Evolutionary conservation across 306 rosid genomes (phyloP), one percentile per base, ranked within the genome.

Genomic region (Elaeagnus macrophylla): DNA sequence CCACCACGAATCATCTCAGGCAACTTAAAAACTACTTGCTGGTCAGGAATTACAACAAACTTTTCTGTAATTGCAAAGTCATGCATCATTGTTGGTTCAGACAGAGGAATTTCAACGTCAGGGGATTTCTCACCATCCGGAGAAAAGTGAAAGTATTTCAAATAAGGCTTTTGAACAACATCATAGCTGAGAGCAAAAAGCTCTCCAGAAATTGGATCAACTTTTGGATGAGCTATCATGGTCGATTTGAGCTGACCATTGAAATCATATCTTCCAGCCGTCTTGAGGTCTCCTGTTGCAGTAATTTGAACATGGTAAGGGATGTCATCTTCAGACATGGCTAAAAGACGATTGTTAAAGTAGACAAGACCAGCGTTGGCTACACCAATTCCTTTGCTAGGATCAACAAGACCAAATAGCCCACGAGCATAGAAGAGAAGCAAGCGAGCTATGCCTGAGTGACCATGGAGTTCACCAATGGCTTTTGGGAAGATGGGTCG

Each of bases 401-500:
- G 79, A 52, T 91, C 96, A 0, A 91, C 87, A 0, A 91, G 69
- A 0, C 95, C 87, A 15, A 75, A 76, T 1, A 77, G 41, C 0
- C 82, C 77, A 0, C 99, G 89, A 0, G 94, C 83, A 43, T 87
- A 91, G 79, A 82, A 91, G 2, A 91, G 72, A 1, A 79, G 62
- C 6, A 91, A 72, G 1, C 99, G 79, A 0, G 99, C 99, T 43
- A 91, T 87, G 19, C 99, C 99, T 0, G 87, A 84, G 62, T 91
- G 99, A 8, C 99, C 99, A 18, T 91, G 99, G 61, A 91, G 96
- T 46, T 91, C 99, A 3, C 99, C 99, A 10, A 91, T 91, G 36
- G 99, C 96, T 50, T 91, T 91, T 0, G 99, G 99, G 53, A 91
- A 91, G 9, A 91, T 63, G 3, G 99, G 93, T 0, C 80, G 76